Base-by-base conservation (phyloP, 1,139 yeast species). In the Pichia sp. region DNA sequence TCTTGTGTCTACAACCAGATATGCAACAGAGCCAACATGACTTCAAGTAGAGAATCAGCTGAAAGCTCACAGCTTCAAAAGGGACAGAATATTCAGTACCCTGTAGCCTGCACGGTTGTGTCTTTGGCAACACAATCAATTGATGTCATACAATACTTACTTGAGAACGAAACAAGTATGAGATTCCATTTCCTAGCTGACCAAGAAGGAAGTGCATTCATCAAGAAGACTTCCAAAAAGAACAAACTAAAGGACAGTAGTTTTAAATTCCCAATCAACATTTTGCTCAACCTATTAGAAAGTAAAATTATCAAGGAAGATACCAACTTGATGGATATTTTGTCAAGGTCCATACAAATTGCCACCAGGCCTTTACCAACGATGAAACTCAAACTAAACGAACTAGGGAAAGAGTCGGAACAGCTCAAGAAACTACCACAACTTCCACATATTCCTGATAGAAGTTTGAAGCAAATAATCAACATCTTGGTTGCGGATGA, bases 401-500 rank as follows among this genome's bases (percentile, higher is more conserved):
- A 64, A 61, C 26, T 72, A 64, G 62, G 58, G 5, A 49, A 61
- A 32, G 54, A 53, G n/a, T 23, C 47, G 8, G 55, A 57, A 19
- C 46, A 44, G 46, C 5, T 16, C n/a, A 56, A 56, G 16, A 64
- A 61, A 42, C 49, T 57, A 4, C 64, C 65, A 5, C 76, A 75
- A 19, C 74, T 86, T 1, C 97, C 96, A 1, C 72, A 72, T 50
- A 81, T 90, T 59, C 87, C 92, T 1, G 84, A 80, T 48, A 72
- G 76, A 45, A 85, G 85, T 60, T 74, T 88, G 64, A 78, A 81
- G 54, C 79, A 80, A 57, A 75, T 90, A 50, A 85, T 88, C 19
- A 79, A 83, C 41, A 81, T 90, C 46, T 75, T 92, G 54, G 81
- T 87, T n/a, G 82, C 95, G 1, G 89, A 88, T 65, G 96, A 90